These are phyloP conservation scores for Halophytophthora polymorphica DNA, from an alignment of 352 stramenopile genomes.

Conservation along the genomic window DNA sequence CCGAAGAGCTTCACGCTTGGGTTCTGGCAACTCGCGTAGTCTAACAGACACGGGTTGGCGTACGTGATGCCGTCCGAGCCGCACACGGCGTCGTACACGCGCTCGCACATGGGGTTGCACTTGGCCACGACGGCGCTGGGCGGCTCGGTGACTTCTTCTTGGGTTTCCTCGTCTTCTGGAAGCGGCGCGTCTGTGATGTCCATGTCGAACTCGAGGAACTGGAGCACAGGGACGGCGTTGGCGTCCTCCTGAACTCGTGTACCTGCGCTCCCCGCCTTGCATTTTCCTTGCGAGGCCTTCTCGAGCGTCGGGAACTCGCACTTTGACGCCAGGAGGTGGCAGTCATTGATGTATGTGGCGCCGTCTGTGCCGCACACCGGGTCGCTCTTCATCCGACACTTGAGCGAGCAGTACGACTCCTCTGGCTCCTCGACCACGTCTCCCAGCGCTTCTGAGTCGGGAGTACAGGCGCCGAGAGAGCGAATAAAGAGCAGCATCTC, in stretches of 20 bases:
- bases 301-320: conserved; percentile 41
- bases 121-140: conserved; percentile 14
- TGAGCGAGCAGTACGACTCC: conserved; percentile 27
- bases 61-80: conserved; percentile 66
- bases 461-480: conserved; percentile 10
- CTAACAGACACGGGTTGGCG: conserved; percentile 53
- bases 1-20: conserved; percentile 28
- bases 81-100: conserved; percentile 48
- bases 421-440: conserved; percentile 7
- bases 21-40: conserved; percentile 42
- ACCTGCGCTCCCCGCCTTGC: neutral
- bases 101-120: conserved; percentile 47
- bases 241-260: neutral
- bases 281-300: conserved; percentile 37
- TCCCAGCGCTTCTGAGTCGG: neutral
- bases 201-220: conserved; percentile 14
- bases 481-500: conserved; percentile 16
- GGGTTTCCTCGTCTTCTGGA: conserved; percentile 8
- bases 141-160: neutral
- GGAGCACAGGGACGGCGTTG: conserved; percentile 2
- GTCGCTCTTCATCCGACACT: conserved; percentile 29
- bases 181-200: neutral
- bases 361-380: conserved; percentile 50
- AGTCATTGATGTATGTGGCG: conserved; percentile 54
- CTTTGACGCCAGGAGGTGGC: conserved; percentile 41